A percentile compares a stretch with the other conserved stretches of the same genome.
phyloP scores from a whole-genome alignment of 352 stramenopile genomes.

The Sclerospora graminicola region DNA sequence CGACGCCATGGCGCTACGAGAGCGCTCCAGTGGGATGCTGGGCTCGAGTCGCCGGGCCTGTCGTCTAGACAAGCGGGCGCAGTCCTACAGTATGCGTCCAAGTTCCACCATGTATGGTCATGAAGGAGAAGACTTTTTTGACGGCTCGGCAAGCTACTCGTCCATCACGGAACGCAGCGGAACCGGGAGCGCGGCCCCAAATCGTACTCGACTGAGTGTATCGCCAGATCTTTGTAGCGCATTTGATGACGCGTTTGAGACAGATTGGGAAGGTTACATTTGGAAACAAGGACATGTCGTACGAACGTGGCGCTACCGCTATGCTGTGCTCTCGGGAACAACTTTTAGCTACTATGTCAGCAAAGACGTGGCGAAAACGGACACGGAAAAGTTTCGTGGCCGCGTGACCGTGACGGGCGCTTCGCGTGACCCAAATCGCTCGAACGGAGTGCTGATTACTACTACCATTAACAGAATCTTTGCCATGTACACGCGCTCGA shows the following conservation, averaged over 20 bases:
- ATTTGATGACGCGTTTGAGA: constrained; percentile 81
- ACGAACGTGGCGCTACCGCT: constrained; percentile 77
- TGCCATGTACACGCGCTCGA: constrained; percentile 72
- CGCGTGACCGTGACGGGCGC: constrained; percentile 73
- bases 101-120: constrained; percentile 60
- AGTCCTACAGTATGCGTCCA: constrained; percentile 46
- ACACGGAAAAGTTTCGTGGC: constrained; percentile 79
- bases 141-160: constrained; percentile 40
- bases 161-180: constrained; percentile 41
- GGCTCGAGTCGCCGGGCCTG: constrained; percentile 16
- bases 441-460: constrained; percentile 73
- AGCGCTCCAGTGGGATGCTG: constrained; percentile 28
- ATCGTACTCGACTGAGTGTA: constrained; percentile 42
- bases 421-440: constrained; percentile 43
- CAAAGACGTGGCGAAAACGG: constrained; percentile 65
- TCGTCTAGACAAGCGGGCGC: constrained; percentile 24
- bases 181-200: constrained; percentile 14
- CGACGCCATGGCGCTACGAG: constrained; percentile 56
- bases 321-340: constrained; percentile 68
- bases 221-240: constrained; percentile 57
- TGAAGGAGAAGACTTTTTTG: constrained; percentile 37
- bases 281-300: constrained; percentile 85
- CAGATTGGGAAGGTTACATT: constrained; percentile 82
- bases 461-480: constrained; percentile 85
- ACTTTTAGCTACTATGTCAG: constrained; percentile 77